Base-by-base conservation (phyloP, 169 alveolate species). In the Sarcocystis neurona region DNA sequence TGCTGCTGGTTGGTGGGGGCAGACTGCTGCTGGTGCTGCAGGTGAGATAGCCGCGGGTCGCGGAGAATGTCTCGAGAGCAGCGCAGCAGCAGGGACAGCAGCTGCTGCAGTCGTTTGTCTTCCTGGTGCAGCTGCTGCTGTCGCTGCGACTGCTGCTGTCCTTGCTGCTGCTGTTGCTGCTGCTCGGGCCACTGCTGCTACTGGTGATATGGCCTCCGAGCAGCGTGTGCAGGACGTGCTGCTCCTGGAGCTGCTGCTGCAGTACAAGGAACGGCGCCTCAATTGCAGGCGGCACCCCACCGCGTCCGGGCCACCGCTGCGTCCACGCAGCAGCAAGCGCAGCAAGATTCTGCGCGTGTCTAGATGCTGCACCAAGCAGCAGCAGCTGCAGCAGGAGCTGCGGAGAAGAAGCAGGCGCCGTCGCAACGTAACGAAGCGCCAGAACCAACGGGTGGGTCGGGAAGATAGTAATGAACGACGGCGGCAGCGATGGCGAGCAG, bases 321-420 rank as follows among this genome's bases (percentile, higher is more conserved):
- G 58, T 39, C 82, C 82, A 72, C 1, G 82, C 27, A 34, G 34
- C 82, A 12, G 56, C 82, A 27, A 72, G 53, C 39, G 34, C 56
- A 39, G 58, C 82, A 30, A 72, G 82, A 27, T 37, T 15, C 53
- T 43, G 18, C 34, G 82, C 41, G 58, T 39, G 34, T 27, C 41
- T 12, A 8, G 82, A 4, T 39, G 82, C 82, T 30, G 58, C 23
- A 2, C 43, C 85, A 20, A 86, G 90, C 41, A 86, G 79, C 48
- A 86, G 90, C 72, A 70, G 90, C 79, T 86, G 90, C 77, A 86
- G 85, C 6, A 80, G 85, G 23, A 70, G 90, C 63, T 86, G 90
- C 72, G 79, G 90, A 66, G 74, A 66, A 58, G 90, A 50, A n/a
- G 85, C 70, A 47, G 79, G 68, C n/a, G 79, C 79, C 12, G 90